Evolutionary conservation across 805 yeast species (phyloP).

Genomic region (Lachancea waltii): DNA sequence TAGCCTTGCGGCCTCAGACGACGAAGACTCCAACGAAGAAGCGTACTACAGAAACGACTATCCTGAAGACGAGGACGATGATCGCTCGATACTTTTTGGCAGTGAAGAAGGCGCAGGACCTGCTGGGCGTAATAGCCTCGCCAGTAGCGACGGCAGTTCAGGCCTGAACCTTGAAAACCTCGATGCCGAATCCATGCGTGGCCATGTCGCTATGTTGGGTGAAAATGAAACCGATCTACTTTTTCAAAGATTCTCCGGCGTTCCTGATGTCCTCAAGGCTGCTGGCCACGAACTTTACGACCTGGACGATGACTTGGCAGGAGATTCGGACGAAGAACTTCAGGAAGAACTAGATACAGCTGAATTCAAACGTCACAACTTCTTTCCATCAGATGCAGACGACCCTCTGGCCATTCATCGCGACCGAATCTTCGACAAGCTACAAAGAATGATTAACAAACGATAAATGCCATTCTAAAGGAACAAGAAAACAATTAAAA

Average conservation of each 20-base stretch:
- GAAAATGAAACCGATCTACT: conserved; percentile 11
- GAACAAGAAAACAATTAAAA: no score
- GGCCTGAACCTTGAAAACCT: conserved; percentile 1
- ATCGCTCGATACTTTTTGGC: conserved; percentile 33
- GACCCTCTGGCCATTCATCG: conserved; percentile 59
- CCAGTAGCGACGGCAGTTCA: neutral
- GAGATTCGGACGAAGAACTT: conserved; percentile 8
- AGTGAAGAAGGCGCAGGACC: conserved; percentile 28
- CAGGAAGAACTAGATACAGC: conserved; percentile 13
- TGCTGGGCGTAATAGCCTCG: conserved; percentile 13
- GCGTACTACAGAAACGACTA: conserved; percentile 88
- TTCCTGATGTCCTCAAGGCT: conserved; percentile 21
- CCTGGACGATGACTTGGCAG: conserved; percentile 8
- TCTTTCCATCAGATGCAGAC: conserved; percentile 49
- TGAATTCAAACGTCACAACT: conserved; percentile 38
- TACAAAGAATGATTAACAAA: conserved; percentile 49
- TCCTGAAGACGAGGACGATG: conserved; percentile 88
- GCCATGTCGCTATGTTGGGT: conserved; percentile 3
- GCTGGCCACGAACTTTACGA: conserved; percentile 20
- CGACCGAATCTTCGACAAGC: conserved; percentile 51
- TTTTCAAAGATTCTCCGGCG: conserved; percentile 20
- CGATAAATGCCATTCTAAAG: no score
- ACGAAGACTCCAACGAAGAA: conserved; percentile 87
- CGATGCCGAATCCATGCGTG: conserved; percentile 5
- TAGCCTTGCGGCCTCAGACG: conserved; percentile 46